These are phyloP conservation scores for Cerrena zonata DNA, from an alignment of 1,284 basidiomycete species.

Conservation along the genomic window DNA sequence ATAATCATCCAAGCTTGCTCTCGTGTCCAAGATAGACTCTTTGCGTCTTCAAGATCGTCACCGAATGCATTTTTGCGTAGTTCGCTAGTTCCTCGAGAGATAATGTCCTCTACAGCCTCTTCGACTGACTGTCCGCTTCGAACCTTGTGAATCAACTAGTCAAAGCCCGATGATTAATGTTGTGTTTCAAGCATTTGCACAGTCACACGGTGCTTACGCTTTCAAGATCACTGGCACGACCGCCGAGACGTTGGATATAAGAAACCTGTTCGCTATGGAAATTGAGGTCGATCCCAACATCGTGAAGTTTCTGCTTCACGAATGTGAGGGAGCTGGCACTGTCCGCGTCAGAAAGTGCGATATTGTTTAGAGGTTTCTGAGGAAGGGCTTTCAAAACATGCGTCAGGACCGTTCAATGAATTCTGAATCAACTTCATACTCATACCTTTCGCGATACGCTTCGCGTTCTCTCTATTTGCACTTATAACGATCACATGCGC, in stretches of 20 bases:
- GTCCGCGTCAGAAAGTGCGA: slow-evolving; percentile 84
- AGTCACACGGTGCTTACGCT: slow-evolving; percentile 53
- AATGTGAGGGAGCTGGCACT: slow-evolving; percentile 72
- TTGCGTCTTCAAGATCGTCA: slow-evolving; percentile 84
- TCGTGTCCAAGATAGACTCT: slow-evolving; percentile 75
- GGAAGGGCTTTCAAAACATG: slow-evolving; percentile 59
- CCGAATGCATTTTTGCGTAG: slow-evolving; percentile 89
- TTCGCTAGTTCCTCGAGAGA: slow-evolving; percentile 74
- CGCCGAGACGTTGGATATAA: slow-evolving; percentile 73
- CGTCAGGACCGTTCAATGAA: neutral
- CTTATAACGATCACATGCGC: slow-evolving; percentile 91
- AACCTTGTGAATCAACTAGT: slow-evolving; percentile 79
- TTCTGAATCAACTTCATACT: neutral
- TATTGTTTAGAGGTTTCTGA: slow-evolving; percentile 75
- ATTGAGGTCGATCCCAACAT: slow-evolving; percentile 47
- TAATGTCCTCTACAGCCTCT: slow-evolving; percentile 86
- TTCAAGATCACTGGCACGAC: slow-evolving; percentile 82
- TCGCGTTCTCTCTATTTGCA: slow-evolving; percentile 85
- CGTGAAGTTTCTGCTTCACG: slow-evolving; percentile 74
- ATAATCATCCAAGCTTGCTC: slow-evolving; percentile 88
- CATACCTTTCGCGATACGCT: slow-evolving; percentile 74
- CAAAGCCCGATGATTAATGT: no score
- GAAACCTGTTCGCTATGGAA: slow-evolving; percentile 49
- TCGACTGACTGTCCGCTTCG: slow-evolving; percentile 66
- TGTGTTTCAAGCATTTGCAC: no score